phyloP scores from a whole-genome alignment of 1,139 yeast species.

The Arxiozyma slooffiae region DNA sequence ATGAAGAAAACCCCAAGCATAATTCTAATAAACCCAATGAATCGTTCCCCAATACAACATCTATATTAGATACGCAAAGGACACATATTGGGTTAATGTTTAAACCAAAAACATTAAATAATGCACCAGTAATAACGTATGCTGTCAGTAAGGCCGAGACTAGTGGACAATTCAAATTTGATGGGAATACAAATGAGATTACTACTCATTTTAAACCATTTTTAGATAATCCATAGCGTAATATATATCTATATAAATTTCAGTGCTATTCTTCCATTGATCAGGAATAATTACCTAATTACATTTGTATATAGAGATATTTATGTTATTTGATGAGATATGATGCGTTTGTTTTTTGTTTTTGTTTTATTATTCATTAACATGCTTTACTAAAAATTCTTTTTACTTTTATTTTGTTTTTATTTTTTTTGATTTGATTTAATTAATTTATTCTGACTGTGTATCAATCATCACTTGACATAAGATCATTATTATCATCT shows the following conservation, averaged over 20 bases:
- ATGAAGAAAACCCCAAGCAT: neutral
- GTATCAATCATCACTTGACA: too few species aligned
- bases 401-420: too few species aligned
- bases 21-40: neutral
- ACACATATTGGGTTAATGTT: neutral
- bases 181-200: conserved; percentile 22
- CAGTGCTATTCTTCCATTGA: too few species aligned
- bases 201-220: conserved; percentile 42
- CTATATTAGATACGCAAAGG: neutral
- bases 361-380: too few species aligned
- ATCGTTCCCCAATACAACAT: neutral
- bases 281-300: too few species aligned
- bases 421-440: too few species aligned
- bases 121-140: conserved; percentile 1
- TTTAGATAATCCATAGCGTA: neutral
- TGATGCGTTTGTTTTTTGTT: too few species aligned
- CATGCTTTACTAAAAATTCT: too few species aligned
- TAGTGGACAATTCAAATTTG: conserved; percentile 3
- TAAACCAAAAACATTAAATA: neutral
- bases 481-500: too few species aligned
- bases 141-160: conserved; percentile 2
- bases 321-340: too few species aligned
- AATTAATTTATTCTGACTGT: too few species aligned
- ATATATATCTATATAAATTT: neutral
- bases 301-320: too few species aligned